Evolutionary conservation across 305 asterid species (phyloP).

Genomic region (Plantago coronopus): DNA sequence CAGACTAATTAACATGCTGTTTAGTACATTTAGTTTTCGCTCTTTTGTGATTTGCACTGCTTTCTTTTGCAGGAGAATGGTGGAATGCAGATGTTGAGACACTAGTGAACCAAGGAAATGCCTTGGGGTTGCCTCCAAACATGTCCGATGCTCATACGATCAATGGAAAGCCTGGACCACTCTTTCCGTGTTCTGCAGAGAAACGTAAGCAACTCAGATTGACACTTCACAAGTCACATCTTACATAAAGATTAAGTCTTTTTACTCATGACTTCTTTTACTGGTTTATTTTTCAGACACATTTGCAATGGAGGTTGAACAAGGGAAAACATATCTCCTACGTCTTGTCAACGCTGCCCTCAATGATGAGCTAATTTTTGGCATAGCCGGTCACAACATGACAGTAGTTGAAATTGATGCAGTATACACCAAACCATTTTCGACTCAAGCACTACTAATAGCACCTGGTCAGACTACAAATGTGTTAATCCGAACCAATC

Average conservation of each 20-base stretch:
- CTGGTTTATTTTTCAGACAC: conserved; percentile 23
- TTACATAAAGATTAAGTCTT: not conserved
- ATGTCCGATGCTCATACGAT: conserved; percentile 37
- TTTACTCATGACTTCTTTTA: not conserved
- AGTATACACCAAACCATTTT: conserved; percentile 34
- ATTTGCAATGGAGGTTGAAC: conserved; percentile 35
- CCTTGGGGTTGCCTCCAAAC: conserved; percentile 32
- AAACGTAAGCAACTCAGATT: conserved; percentile 17
- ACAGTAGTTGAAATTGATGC: conserved; percentile 37
- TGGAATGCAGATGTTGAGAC: conserved; percentile 36
- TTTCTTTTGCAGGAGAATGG: conserved; percentile 32
- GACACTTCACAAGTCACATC: not conserved
- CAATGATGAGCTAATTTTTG: conserved; percentile 33
- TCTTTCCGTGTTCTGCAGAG: conserved; percentile 31
- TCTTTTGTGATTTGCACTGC: not conserved
- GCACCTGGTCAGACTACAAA: conserved; percentile 37
- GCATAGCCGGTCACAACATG: conserved; percentile 32
- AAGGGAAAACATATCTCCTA: conserved; percentile 32
- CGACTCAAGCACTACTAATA: conserved; percentile 26
- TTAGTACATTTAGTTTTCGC: not conserved
- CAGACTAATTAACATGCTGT: not conserved
- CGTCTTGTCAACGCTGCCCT: conserved; percentile 31
- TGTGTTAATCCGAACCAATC: conserved; percentile 29
- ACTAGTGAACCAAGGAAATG: conserved; percentile 30
- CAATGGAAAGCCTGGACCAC: conserved; percentile 36